A percentile compares a stretch with the other conserved stretches of the same genome.
Conservation (phyloP, 495 filamentous ascomycete genomes). For the Penicillium maclennaniae region DNA sequence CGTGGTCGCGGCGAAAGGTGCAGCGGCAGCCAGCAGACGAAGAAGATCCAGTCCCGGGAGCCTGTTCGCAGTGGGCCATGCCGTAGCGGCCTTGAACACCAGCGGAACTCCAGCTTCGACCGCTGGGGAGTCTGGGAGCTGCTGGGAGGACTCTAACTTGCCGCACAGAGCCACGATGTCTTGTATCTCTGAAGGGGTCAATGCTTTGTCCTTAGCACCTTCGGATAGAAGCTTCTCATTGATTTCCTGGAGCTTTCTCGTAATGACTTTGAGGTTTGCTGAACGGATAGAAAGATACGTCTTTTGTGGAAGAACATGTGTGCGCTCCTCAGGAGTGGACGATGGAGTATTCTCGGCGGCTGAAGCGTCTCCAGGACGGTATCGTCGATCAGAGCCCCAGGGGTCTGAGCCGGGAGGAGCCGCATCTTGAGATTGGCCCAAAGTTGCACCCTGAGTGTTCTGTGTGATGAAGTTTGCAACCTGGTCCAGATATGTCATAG, state of each 20-base stretch:
- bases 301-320: conserved; percentile 73
- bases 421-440: conserved; percentile 56
- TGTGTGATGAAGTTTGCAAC: conserved; percentile 89
- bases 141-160: conserved; percentile 51
- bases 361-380: conserved; percentile 64
- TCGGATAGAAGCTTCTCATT: conserved; percentile 63
- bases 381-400: conserved; percentile 72
- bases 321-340: conserved; percentile 39
- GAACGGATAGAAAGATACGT: conserved; percentile 71
- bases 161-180: conserved; percentile 51
- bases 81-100: conserved; percentile 62
- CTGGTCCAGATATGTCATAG: conserved; percentile 85
- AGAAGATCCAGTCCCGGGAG: conserved; percentile 84
- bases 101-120: conserved; percentile 51
- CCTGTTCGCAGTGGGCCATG: conserved; percentile 73
- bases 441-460: conserved; percentile 81
- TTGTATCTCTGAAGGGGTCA: conserved; percentile 67
- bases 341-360: conserved; percentile 26
- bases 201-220: conserved; percentile 66
- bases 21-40: conserved; percentile 68
- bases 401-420: conserved; percentile 57
- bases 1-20: conserved; percentile 56
- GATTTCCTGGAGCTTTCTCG: conserved; percentile 69
- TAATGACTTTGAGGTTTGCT: conserved; percentile 59
- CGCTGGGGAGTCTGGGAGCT: conserved; percentile 29